A percentile compares a stretch with the other conserved stretches of the same genome.
Evolutionary conservation across 148 eudicot species (phyloP).

Genomic region (Pharnaceum exiguum): DNA sequence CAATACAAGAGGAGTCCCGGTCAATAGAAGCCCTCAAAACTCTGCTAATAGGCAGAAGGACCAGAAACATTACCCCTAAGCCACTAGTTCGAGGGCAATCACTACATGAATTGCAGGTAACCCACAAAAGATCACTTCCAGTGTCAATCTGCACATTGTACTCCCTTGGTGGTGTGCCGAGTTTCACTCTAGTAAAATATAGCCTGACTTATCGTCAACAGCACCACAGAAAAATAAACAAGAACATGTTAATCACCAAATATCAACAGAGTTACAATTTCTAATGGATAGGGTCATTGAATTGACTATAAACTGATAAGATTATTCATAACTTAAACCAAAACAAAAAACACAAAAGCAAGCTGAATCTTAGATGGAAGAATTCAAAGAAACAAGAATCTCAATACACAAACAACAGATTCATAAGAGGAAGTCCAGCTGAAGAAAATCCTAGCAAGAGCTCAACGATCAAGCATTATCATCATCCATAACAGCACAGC

Average conservation of each 20-base stretch:
- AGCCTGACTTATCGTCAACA: constrained; percentile 49
- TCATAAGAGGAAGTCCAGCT: no score
- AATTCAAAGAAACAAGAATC: constrained; percentile 1
- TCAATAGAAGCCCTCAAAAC: constrained; percentile 6
- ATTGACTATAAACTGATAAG: background rate
- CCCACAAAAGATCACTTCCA: constrained; percentile 94
- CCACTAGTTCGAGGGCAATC: constrained; percentile 84
- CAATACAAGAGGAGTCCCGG: constrained; percentile 14
- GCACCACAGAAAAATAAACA: background rate
- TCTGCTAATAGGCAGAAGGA: background rate
- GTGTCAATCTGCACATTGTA: constrained; percentile 98
- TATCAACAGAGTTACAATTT: background rate
- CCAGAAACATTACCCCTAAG: constrained; percentile 66
- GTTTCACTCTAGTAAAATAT: constrained; percentile 75
- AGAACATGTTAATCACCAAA: background rate
- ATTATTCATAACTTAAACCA: background rate
- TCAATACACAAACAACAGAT: background rate
- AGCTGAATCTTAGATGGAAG: background rate
- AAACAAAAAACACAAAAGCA: background rate
- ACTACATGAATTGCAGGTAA: constrained; percentile 72
- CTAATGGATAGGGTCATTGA: background rate
- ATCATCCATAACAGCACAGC: no score
- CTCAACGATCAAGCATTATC: background rate
- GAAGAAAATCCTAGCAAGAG: background rate
- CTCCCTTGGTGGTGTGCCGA: constrained; percentile 93